phyloP scores from a whole-genome alignment of 371 early-diverging fungal genomes.

The Choanephora cucurbitarum region DNA sequence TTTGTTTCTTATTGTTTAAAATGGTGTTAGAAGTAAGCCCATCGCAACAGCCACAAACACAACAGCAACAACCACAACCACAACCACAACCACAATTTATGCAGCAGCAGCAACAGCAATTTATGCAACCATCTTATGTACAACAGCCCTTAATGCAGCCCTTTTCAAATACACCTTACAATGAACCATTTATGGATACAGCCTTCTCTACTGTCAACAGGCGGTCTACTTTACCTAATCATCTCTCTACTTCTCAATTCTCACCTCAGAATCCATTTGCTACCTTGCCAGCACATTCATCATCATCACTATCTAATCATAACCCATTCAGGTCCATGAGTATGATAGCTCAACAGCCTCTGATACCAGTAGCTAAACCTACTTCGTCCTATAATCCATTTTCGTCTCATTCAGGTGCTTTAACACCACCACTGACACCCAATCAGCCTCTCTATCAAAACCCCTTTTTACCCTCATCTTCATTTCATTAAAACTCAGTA shows the following conservation, averaged over 20 bases:
- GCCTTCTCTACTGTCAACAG: background rate
- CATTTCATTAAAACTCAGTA: background rate
- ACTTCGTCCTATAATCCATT: conserved; percentile 8
- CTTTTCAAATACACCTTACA: background rate
- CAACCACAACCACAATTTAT: background rate
- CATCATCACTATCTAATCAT: background rate
- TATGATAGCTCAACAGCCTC: background rate
- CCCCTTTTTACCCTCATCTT: background rate
- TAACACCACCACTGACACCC: conserved; percentile 14
- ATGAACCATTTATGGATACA: background rate
- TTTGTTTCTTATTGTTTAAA: no score
- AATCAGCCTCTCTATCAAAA: background rate
- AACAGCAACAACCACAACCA: background rate
- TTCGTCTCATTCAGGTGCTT: background rate
- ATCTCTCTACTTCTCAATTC: background rate
- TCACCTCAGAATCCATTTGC: conserved; percentile 13
- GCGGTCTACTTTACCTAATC: background rate
- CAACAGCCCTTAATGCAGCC: conserved; percentile 1
- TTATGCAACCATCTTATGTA: background rate
- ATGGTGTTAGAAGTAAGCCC: background rate
- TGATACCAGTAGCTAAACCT: conserved; percentile 2
- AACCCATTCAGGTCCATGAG: conserved; percentile 13
- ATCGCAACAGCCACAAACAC: background rate
- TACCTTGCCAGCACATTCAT: background rate
- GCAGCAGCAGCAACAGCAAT: background rate